Conservation (phyloP, 1,284 basidiomycete species). For the Agroathelia rolfsii region DNA sequence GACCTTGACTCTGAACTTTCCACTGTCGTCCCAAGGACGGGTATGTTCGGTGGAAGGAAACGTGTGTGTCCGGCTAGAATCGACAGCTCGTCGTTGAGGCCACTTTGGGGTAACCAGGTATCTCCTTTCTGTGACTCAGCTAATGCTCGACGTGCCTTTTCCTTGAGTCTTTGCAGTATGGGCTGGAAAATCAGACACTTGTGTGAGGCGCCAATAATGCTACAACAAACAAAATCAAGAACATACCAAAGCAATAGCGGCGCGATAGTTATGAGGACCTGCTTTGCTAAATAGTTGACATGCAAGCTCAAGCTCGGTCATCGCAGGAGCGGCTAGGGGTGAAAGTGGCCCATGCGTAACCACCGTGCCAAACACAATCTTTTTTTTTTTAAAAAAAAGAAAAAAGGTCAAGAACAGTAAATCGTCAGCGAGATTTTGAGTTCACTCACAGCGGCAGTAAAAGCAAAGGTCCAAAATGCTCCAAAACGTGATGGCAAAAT, state of each 20-base stretch:
- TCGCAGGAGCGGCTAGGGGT: slow-evolving; percentile 46
- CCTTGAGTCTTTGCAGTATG: slow-evolving; percentile 41
- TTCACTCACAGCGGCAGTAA: slow-evolving; percentile 48
- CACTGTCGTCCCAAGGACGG: too few species aligned
- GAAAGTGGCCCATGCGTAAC: slow-evolving; percentile 53
- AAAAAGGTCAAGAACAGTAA: slow-evolving; percentile 3
- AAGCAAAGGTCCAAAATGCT: slow-evolving; percentile 56
- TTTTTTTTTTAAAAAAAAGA: slow-evolving; percentile 7
- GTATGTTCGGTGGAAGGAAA: slow-evolving; percentile 38
- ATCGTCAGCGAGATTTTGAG: neutral
- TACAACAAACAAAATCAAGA: neutral
- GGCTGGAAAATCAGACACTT: slow-evolving; percentile 24
- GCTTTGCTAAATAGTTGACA: slow-evolving; percentile 49
- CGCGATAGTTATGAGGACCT: slow-evolving; percentile 41
- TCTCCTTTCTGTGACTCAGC: slow-evolving; percentile 27
- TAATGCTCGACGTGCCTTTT: slow-evolving; percentile 45
- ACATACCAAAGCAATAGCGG: slow-evolving; percentile 50
- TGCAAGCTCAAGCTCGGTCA: slow-evolving; percentile 53
- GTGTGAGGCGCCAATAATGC: neutral
- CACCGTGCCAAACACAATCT: slow-evolving; percentile 62
- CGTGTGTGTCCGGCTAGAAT: slow-evolving; percentile 53
- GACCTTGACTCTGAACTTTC: too few species aligned
- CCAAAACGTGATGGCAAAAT: slow-evolving; percentile 44
- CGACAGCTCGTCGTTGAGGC: slow-evolving; percentile 45
- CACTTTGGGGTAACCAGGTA: slow-evolving; percentile 27